Conservation (phyloP, 805 yeast species). For the Kluyveromyces siamensis region DNA sequence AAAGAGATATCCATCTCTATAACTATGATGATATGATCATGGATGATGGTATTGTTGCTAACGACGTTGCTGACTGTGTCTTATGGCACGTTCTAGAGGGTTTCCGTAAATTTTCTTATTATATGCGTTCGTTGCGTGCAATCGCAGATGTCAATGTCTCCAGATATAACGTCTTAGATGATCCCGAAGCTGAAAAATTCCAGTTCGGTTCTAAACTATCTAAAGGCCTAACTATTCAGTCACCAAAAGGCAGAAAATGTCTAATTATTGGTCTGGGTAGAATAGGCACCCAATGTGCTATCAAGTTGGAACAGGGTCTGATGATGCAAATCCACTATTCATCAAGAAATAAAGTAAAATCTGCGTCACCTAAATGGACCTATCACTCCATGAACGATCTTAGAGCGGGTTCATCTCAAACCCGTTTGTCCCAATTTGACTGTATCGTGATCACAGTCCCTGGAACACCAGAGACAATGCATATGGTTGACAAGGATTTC, state of each 20-base stretch:
- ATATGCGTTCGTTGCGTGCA: conserved; percentile 25
- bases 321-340: conserved; percentile 55
- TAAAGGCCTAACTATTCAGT: conserved; percentile 30
- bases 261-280: conserved; percentile 55
- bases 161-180: conserved; percentile 28
- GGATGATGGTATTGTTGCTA: conserved; percentile 38
- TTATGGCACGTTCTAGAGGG: conserved; percentile 46
- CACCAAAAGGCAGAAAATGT: conserved; percentile 44
- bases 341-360: conserved; percentile 32
- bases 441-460: conserved; percentile 51
- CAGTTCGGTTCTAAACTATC: conserved; percentile 33
- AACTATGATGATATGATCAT: conserved; percentile 28
- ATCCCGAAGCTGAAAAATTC: conserved; percentile 22
- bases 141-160: conserved; percentile 33
- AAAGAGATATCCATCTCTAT: conserved; percentile 35
- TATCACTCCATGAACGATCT: conserved; percentile 28
- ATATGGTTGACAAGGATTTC: conserved; percentile 36
- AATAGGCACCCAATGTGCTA: conserved; percentile 48
- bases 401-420: not conserved
- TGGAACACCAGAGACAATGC: conserved; percentile 42
- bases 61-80: conserved; percentile 58
- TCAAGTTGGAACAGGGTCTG: conserved; percentile 36
- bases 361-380: conserved; percentile 27
- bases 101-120: conserved; percentile 42
- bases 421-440: conserved; percentile 35